Evolutionary conservation across 805 yeast genomes (phyloP), one percentile per base, ranked within the genome.

Genomic region (Ogataea nonfermentans): DNA sequence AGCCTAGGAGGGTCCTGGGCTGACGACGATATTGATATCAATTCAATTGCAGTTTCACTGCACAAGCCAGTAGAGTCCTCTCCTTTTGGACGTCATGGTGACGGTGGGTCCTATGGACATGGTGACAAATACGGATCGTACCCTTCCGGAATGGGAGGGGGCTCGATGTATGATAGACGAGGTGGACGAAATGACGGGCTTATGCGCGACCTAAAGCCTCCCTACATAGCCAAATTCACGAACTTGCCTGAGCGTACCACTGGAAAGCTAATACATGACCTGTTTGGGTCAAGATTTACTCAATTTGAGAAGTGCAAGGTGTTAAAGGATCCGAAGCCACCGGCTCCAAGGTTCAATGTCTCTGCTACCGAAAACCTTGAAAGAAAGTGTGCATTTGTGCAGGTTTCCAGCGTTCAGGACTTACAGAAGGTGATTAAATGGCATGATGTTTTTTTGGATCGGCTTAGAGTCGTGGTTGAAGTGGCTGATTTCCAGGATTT

Each of bases 21-120:
- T 12, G 86, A 80, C 50, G 85, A 76, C 55, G 84, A 79, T 52
- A 76, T 80, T 41, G 87, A 80, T 54, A 65, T 79, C 61, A 71
- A 73, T 29, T 73, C 82, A 25, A 77, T 79, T 49, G 75, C 76
- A 28, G 74, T 76, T 9, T 72, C 76, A 4, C 42, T 48, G 4
- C 37, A 49, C 22, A 46, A 46, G 15, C 53, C 48, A 17, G 28
- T 29, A 9, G 37, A 32, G 14, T 29, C 32, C 34, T 35, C 44
- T 13, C 35, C 29, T 2, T 40, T 24, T 25, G 51, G 51, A 10
- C 33, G 39, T 4, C 24, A 35, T 25, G 40, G 40, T 15, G 31
- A 37, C 22, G 29, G 24, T 12, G 41, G 43, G 9, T 14, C 32
- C 4, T 19, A 16, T 11, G 44, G 37, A 5, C 35, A 27, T 8